Evolutionary conservation across 2,329 filamentous ascomycete genomes (phyloP), one percentile per base, ranked within the genome.

Genomic region (Monilinia fructicola): DNA sequence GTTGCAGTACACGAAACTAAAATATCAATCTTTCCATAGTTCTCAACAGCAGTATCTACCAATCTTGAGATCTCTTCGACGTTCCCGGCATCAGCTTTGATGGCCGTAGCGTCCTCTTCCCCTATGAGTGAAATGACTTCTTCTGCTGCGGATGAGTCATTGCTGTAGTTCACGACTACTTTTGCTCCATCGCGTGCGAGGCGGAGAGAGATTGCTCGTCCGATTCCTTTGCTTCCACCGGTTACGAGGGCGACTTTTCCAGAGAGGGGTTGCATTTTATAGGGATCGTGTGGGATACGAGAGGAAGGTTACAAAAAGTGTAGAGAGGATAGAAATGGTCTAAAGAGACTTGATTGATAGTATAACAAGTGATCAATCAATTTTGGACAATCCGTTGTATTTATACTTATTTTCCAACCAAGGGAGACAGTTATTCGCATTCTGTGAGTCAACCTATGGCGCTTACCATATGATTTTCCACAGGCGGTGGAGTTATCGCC

Each of bases 121-220:
- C 84, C 83, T 48, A 86, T 82, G 52, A 80, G 69, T 5, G 77
- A 60, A 44, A 87, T 80, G 0, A 88, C 74, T 10, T 78, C 76
- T 7, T 84, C 78, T 1, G 86, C 84, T 0, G 81, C 77, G 3
- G 73, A 70, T 44, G 76, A 67, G 72, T 84, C 80, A 54, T 77
- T 79, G 26, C 78, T 75, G 77, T 88, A 88, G 77, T 87, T 88
- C 69, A 88, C 79, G 53, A 87, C 79, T 48, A 89, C 82, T 70
- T 78, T 82, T 71, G 83, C 83, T 42, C 86, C 86, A 63, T 82
- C 81, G 67, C 79, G 78, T 72, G 83, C 84, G 52, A 87, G 82
- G 67, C 83, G 81, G 65, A 85, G 81, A 69, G 84, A 85, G 64
- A 84, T 84, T 66, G 85, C 84, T 65, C 81, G 79, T 38, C 86